Percentiles rank a stretch among this genome's conserved stretches.
phyloP scores from a whole-genome alignment of 371 early-diverging fungal species.

The Mucor mucedo region DNA sequence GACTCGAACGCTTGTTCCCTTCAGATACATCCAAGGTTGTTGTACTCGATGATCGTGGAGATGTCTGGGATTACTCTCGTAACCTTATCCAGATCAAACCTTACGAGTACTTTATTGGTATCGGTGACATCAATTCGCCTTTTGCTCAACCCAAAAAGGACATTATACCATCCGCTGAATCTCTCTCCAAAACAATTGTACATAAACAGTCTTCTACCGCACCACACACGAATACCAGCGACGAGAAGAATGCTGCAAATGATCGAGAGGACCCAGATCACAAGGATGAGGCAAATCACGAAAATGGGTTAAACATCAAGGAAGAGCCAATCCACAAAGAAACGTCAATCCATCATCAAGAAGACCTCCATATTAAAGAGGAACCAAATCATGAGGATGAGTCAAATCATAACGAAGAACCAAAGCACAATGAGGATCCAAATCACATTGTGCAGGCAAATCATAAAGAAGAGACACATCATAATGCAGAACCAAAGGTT shows the following conservation, averaged over 20 bases:
- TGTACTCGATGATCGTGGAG: slow-evolving; percentile 97
- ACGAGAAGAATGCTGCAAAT: not conserved
- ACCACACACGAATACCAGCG: not conserved
- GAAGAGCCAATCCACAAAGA: too few species aligned
- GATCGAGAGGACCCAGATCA: too few species aligned
- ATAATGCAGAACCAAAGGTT: not conserved
- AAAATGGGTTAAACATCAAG: too few species aligned
- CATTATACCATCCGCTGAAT: slow-evolving; percentile 2
- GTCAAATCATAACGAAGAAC: not conserved
- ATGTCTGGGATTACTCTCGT: slow-evolving; percentile 95
- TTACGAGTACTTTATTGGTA: slow-evolving; percentile 91
- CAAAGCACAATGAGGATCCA: not conserved
- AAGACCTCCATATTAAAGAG: not conserved
- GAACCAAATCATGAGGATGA: not conserved
- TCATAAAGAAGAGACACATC: not conserved
- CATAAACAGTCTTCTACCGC: not conserved
- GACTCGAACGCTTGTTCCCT: slow-evolving; percentile 91
- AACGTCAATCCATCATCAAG: not conserved
- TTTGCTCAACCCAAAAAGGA: slow-evolving; percentile 6
- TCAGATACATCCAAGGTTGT: slow-evolving; percentile 96
- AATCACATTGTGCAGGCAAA: not conserved
- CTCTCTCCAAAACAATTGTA: not conserved
- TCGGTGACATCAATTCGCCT: slow-evolving; percentile 94
- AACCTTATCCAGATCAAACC: slow-evolving; percentile 89
- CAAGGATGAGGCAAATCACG: too few species aligned